Evolutionary conservation across 352 stramenopile genomes (phyloP), one percentile per base, ranked within the genome.

Genomic region (Phytophthora multivora): DNA sequence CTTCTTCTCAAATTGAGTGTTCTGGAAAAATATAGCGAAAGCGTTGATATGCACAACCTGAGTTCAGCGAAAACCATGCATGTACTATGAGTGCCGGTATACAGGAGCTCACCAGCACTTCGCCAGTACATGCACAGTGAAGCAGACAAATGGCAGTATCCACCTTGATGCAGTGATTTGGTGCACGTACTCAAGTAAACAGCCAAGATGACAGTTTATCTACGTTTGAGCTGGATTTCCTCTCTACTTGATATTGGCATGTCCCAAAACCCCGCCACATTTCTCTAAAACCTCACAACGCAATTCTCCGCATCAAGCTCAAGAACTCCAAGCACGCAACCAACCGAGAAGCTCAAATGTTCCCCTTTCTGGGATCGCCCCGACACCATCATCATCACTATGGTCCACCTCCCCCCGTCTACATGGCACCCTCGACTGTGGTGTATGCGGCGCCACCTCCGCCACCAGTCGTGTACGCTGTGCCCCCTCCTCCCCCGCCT

Each of bases 401-500:
- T 18, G 43, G 54, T 7, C 43, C 54, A 3, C 54, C 54, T 12
- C 51, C 36, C 13, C 50, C 51, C 10, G 43, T 21, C 9, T 54
- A 50, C 33, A 2, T 19, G 13, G 35, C 35, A 19, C 35, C 35
- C 35, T 4, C 35, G n/a, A 40, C 35, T n/a, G 35, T 40, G 6
- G 35, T 40, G 35, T 66, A 61, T 31, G 16, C 54, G 18, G 42
- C 26, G n/a, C 54, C 54, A 4, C 54, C 45, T 7, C 55, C 54
- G 35, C 35, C 35, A 10, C 35, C 35, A 9, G 23, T 53, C n/a
- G 23, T 54, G 5, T 54, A 54, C 54, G 25, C 39, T 23, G 16
- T 23, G 10, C 41, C 33, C 5, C 31, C 54, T 15, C 53, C 54
- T 25, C 30, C 31, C 3, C 47, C 47, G 16, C 35, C 26, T 4